Base-by-base conservation (phyloP, 2,329 filamentous ascomycete genomes). In the Sarocladium brachiariae region DNA sequence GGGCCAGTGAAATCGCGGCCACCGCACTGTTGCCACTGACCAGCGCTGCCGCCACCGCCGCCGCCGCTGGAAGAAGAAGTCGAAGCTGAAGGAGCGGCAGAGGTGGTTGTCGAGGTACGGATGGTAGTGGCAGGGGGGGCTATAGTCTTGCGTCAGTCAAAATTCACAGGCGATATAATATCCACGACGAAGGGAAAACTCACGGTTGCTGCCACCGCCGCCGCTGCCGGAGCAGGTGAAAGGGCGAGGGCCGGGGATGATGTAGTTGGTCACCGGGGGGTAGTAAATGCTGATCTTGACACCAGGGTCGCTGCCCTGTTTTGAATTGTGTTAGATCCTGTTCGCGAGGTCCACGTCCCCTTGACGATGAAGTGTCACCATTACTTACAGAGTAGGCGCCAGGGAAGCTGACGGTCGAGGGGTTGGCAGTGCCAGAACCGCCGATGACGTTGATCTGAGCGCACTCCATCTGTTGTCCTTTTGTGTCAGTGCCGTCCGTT, bases 401-500 rank as follows among this genome's bases (percentile, higher is more conserved):
- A 18, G 61, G 62, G 39, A 64, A 55, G 56, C 59, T 58, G 38
- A 63, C 61, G 5, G 61, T 62, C 38, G 54, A 35, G 9, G 60
- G 60, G 7, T 51, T 56, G 35, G 55, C 57, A n/a, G 54, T 52
- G 13, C 58, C 59, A 13, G 57, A 54, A 6, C 67, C 65, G 5
- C 68, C 68, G 6, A 61, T 55, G 5, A 71, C 61, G 13, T 65
- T 65, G 23, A 71, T 63, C 56, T 71, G 68, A 9, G 64, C 65
- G 52, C 69, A 71, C 55, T 67, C 65, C 61, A 67, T 63, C 43
- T 47, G 27, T 30, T 7, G 13, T 30, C n/a, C n/a, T n/a, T n/a
- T n/a, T n/a, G n/a, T 31, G 14, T 31, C 30, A 8, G n/a, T n/a
- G n/a, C 30, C 8, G 30, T 31, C 14, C 8, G 30, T 31, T 14